Conservation (phyloP, 352 stramenopile genomes). For the Blastocystis sp. region DNA sequence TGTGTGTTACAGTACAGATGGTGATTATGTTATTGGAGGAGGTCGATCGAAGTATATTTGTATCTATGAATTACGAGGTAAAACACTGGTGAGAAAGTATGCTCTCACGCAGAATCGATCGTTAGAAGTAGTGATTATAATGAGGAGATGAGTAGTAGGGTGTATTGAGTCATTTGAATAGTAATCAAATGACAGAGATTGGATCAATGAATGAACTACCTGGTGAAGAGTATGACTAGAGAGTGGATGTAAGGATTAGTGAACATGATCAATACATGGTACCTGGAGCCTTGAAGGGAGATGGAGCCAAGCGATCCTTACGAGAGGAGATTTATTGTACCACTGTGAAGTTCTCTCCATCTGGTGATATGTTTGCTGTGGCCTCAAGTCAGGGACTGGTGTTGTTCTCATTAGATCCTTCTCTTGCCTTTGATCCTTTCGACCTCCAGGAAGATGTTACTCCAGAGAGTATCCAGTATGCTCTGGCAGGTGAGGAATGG, state of each 20-base stretch:
- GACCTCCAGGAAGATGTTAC: constrained; percentile 94
- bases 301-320: constrained; percentile 68
- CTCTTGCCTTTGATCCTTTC: constrained; percentile 94
- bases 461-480: constrained; percentile 79
- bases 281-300: constrained; percentile 63
- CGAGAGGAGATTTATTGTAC: constrained; percentile 84
- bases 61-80: constrained; percentile 88
- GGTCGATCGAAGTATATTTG: constrained; percentile 96
- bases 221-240: constrained; percentile 67
- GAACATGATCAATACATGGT: constrained; percentile 1
- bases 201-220: constrained; percentile 73
- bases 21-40: constrained; percentile 87
- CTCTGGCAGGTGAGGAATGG: constrained; percentile 79
- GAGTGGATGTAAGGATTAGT: neutral
- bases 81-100: constrained; percentile 96
- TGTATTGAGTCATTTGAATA: constrained; percentile 90
- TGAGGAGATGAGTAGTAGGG: constrained; percentile 73
- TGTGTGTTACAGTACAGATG: constrained; percentile 95
- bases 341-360: constrained; percentile 89
- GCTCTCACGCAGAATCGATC: constrained; percentile 94
- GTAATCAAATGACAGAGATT: constrained; percentile 72
- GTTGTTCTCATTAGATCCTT: constrained; percentile 85
- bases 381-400: constrained; percentile 92
- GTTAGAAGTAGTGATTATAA: constrained; percentile 64
- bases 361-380: constrained; percentile 86